These are phyloP conservation scores for Eucalyptus erythrocorys DNA, from an alignment of 345 rosid species.

Conservation along the genomic window DNA sequence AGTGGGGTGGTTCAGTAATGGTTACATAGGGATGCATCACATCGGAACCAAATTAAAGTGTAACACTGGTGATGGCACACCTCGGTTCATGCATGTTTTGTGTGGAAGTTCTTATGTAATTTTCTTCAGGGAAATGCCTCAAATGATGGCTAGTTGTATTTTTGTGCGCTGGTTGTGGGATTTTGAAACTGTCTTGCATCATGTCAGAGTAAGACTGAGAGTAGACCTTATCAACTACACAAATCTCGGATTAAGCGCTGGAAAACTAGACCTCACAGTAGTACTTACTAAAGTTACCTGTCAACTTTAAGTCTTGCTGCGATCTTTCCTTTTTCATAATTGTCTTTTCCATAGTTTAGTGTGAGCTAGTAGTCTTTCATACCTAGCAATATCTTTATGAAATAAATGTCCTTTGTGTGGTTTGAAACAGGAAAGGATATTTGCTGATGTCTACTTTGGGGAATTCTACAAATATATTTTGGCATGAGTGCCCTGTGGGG, in stretches of 20 bases:
- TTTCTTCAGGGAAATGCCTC: neutral
- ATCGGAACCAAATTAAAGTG: neutral
- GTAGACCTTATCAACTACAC: neutral
- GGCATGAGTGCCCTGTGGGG: constrained; percentile 86
- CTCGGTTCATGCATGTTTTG: neutral
- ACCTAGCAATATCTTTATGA: neutral
- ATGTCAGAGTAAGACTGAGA: neutral
- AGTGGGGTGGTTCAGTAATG: neutral
- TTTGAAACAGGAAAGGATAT: neutral
- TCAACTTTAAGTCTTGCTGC: neutral
- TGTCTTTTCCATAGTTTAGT: neutral
- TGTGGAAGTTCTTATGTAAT: neutral
- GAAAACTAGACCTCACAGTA: neutral
- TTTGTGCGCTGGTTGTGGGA: neutral
- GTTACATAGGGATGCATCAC: neutral
- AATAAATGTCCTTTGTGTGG: neutral
- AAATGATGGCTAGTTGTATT: neutral
- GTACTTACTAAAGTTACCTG: neutral
- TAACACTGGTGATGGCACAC: neutral
- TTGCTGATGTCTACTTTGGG: constrained; percentile 56
- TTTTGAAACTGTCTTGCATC: neutral
- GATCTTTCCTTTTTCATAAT: neutral
- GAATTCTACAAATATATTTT: constrained; percentile 65
- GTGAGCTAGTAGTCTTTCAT: neutral
- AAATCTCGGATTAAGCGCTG: neutral